Conservation (phyloP, 768 basidiomycete species). For the Megacollybia marginata region DNA sequence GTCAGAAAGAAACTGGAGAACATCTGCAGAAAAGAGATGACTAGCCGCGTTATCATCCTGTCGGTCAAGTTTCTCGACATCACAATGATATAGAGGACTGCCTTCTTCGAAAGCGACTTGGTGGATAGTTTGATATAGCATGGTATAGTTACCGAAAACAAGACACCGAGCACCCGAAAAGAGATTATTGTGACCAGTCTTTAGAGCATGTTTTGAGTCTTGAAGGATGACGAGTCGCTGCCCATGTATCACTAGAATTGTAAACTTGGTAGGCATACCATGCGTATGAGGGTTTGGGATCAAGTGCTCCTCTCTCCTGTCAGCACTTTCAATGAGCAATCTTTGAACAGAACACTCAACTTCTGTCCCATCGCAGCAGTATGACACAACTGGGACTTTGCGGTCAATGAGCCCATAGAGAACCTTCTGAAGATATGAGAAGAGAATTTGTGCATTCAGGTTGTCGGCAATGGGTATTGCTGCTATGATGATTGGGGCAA, state of each 20-base stretch:
- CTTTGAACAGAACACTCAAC: conserved; percentile 21
- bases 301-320: conserved; percentile 1
- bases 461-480: conserved; percentile 17
- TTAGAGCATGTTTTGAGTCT: conserved; percentile 25
- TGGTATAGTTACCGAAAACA: conserved; percentile 15
- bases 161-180: conserved; percentile 24
- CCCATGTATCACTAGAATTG: no score
- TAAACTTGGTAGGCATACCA: no score
- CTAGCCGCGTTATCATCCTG: conserved; percentile 34
- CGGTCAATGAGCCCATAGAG: conserved; percentile 17
- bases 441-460: no score
- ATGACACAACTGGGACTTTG: conserved; percentile 20
- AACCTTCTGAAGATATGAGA: conserved; percentile 8
- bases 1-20: conserved; percentile 14
- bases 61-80: not conserved
- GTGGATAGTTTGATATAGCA: conserved; percentile 13
- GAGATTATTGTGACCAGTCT: conserved; percentile 24
- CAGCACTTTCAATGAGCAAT: conserved; percentile 4
- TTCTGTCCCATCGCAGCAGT: conserved; percentile 28
- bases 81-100: conserved; percentile 14
- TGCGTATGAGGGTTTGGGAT: conserved; percentile 3
- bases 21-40: conserved; percentile 23
- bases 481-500: conserved; percentile 24
- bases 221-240: conserved; percentile 18
- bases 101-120: conserved; percentile 8